These are phyloP conservation scores for Aspergillus sp. DNA, from an alignment of 2,329 filamentous ascomycete species.

Conservation along the genomic window DNA sequence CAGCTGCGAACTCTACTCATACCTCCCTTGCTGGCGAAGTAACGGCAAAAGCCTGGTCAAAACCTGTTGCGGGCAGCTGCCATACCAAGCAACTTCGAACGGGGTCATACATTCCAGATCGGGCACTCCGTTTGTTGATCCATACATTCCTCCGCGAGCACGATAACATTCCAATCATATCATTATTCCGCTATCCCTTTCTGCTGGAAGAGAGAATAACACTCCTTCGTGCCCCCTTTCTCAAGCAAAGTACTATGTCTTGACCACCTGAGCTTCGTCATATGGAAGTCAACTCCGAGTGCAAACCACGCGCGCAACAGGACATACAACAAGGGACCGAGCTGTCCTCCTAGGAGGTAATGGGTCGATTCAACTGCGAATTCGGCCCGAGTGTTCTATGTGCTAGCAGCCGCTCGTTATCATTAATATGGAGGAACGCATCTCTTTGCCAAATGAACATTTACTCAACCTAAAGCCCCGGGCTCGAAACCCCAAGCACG, in stretches of 20 bases:
- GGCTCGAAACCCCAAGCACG: slow-evolving; percentile 12
- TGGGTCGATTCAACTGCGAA: slow-evolving; percentile 10
- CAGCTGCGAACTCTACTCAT: not conserved
- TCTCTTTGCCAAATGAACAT: slow-evolving; percentile 30
- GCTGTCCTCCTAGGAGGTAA: slow-evolving; percentile 8
- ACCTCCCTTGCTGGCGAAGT: not conserved
- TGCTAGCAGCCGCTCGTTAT: slow-evolving; percentile 1
- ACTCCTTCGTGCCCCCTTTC: slow-evolving; percentile 2
- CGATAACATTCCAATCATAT: slow-evolving; percentile 19
- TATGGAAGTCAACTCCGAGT: slow-evolving; percentile 1
- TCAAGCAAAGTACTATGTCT: slow-evolving; percentile 3
- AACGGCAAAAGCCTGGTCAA: not conserved
- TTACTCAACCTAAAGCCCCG: slow-evolving; percentile 31
- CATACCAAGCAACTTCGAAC: slow-evolving; percentile 18
- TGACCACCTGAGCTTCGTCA: slow-evolving; percentile 4
- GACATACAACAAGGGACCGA: not conserved
- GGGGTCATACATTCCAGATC: slow-evolving; percentile 17
- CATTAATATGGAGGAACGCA: slow-evolving; percentile 27
- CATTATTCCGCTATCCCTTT: slow-evolving; percentile 11
- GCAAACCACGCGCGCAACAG: not conserved
- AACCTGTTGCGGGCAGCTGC: slow-evolving; percentile 10
- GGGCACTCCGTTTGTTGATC: slow-evolving; percentile 4
- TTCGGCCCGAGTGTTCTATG: slow-evolving; percentile 19
- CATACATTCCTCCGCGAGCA: slow-evolving; percentile 22
- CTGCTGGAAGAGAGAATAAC: not conserved